phyloP scores from a whole-genome alignment of 495 filamentous ascomycete genomes.

The Aspergillus conjunctus region DNA sequence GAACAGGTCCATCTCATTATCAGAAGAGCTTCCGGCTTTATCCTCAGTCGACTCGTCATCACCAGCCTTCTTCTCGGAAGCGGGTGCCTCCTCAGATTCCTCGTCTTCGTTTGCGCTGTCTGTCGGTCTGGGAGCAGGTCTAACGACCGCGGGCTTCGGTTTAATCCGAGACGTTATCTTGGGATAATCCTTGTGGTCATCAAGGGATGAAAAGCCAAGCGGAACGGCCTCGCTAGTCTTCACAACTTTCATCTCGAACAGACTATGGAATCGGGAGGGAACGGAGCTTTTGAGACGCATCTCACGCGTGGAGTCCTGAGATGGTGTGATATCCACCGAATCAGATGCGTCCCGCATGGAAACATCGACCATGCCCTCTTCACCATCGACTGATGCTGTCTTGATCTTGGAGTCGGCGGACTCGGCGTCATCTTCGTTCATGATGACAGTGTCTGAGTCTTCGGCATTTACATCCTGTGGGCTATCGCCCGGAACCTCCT shows the following conservation, averaged over 20 bases:
- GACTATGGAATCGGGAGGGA: slow-evolving; percentile 57
- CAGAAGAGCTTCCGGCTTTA: slow-evolving; percentile 25
- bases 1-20: slow-evolving; percentile 32
- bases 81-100: neutral
- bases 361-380: slow-evolving; percentile 89
- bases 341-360: slow-evolving; percentile 70
- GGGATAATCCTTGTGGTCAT: slow-evolving; percentile 58
- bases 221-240: slow-evolving; percentile 57
- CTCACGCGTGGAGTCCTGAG: slow-evolving; percentile 21
- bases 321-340: slow-evolving; percentile 28
- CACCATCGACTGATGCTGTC: slow-evolving; percentile 77
- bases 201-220: slow-evolving; percentile 61
- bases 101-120: neutral
- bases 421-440: slow-evolving; percentile 72
- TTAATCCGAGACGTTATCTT: slow-evolving; percentile 55
- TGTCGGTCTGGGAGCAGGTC: neutral
- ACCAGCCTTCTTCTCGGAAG: slow-evolving; percentile 4
- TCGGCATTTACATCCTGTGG: slow-evolving; percentile 46
- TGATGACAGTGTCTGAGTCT: slow-evolving; percentile 72
- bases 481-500: slow-evolving; percentile 36
- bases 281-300: slow-evolving; percentile 49
- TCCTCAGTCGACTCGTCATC: slow-evolving; percentile 20
- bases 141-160: slow-evolving; percentile 9
- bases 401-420: slow-evolving; percentile 71
- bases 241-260: slow-evolving; percentile 72